Conservation (phyloP, 768 basidiomycete species). For the Lyophyllum atratum region DNA sequence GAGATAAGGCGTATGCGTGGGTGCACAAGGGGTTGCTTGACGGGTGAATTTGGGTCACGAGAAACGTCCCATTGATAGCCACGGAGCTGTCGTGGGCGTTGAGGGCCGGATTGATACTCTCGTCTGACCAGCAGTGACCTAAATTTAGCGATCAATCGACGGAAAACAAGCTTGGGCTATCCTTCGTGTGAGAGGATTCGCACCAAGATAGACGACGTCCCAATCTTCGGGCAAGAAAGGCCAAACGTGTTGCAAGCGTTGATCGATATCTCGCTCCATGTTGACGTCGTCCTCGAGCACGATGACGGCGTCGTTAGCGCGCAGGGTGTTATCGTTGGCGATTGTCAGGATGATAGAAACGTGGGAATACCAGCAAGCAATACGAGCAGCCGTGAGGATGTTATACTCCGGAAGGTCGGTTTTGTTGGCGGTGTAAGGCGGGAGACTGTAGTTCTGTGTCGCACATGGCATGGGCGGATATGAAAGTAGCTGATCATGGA, state of each 20-base stretch:
- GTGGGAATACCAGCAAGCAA: constrained; percentile 79
- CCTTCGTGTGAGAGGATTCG: neutral
- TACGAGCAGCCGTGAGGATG: constrained; percentile 56
- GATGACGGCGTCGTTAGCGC: constrained; percentile 40
- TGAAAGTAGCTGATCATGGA: neutral
- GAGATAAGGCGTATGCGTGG: constrained; percentile 70
- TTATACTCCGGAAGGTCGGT: constrained; percentile 43
- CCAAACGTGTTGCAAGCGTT: constrained; percentile 49
- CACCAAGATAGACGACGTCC: constrained; percentile 69
- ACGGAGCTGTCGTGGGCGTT: constrained; percentile 12
- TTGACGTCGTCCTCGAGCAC: constrained; percentile 83
- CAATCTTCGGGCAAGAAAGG: constrained; percentile 54
- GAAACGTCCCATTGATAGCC: neutral
- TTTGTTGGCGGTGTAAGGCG: constrained; percentile 34
- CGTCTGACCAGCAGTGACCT: constrained; percentile 85
- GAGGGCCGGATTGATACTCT: constrained; percentile 47
- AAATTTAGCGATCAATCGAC: constrained; percentile 3
- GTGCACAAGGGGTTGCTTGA: constrained; percentile 69
- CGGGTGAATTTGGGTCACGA: constrained; percentile 46
- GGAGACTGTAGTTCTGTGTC: constrained; percentile 34
- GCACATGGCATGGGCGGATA: constrained; percentile 17
- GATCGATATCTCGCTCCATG: constrained; percentile 64
- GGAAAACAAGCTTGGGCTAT: neutral
- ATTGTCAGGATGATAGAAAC: constrained; percentile 50
- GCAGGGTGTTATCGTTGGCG: constrained; percentile 24